Base-by-base conservation (phyloP, 2,329 filamentous ascomycete genomes). In the Ilyonectria mors-panacis region DNA sequence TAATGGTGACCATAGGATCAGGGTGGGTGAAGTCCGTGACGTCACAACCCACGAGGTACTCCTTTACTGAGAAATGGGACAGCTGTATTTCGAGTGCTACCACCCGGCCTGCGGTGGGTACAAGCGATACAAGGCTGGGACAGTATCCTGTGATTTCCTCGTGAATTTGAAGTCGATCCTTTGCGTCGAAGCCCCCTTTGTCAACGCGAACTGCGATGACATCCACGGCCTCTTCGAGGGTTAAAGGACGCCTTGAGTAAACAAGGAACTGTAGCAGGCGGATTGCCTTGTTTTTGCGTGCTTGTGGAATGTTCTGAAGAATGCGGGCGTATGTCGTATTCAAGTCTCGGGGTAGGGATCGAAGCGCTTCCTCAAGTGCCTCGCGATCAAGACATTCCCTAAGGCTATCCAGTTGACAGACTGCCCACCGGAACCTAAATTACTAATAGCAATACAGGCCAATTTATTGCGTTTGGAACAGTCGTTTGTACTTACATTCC, bases 401-500 rank as follows among this genome's bases (percentile, higher is more conserved):
- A 10, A 77, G 68, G 19, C 35, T 72, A 21, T 78, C 74, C 17
- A 79, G 50, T 65, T 80, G 77, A 63, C 72, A 77, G 19, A 59
- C 59, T 19, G 68, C 73, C 71, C 68, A 78, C 59, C 72, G 69
- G 58, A 76, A 78, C 76, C 76, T 76, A 45, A 2, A 9, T 12
- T 4, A 1, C 4, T n/a, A 2, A 17, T 17, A 39, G n/a, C 5
- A 39, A 39, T 15, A 39, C 30, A n/a, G 1, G 37, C 17, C 37
- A 17, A 2, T 3, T 19, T 19, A 2, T n/a, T 35, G 1, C 17
- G 3, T 39, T 26, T 26, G 23, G 23, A 26, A 26, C 4, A 26
- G 12, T 7, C 37, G 13, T 21, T 39, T n/a, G 37, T n/a, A 48
- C 76, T 72, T 69, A 78, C 77, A 79, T 80, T 44, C 77, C 78